A percentile compares a stretch with the other conserved stretches of the same genome.
These are phyloP conservation scores for Brassica rapa DNA, from an alignment of 345 rosid genomes.

Conservation along the genomic window DNA sequence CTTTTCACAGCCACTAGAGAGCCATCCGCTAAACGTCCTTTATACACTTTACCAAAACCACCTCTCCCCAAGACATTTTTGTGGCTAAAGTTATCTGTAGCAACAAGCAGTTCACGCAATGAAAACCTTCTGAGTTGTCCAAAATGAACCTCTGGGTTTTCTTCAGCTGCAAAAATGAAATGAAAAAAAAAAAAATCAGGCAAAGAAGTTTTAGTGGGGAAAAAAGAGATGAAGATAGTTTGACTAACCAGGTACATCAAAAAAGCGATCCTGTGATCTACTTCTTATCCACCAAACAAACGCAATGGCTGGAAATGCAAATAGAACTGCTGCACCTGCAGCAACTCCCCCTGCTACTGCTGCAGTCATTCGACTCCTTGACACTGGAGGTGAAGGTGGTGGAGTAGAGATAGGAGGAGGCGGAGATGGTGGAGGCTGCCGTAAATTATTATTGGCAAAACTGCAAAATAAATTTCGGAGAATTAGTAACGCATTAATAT, in stretches of 20 bases:
- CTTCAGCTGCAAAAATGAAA: neutral
- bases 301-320: neutral
- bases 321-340: slow-evolving; percentile 7
- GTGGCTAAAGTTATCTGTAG: neutral
- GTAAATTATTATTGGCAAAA: slow-evolving; percentile 51
- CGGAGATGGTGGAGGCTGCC: neutral
- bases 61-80: neutral
- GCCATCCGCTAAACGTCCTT: neutral
- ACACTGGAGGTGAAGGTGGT: slow-evolving; percentile 36
- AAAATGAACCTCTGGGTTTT: neutral
- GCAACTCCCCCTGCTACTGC: slow-evolving; percentile 6
- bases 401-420: slow-evolving; percentile 45
- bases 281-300: neutral
- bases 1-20: neutral
- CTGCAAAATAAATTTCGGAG: slow-evolving; percentile 44
- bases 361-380: neutral
- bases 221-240: neutral
- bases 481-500: neutral
- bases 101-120: neutral
- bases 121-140: slow-evolving; percentile 8
- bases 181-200: neutral
- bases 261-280: neutral
- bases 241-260: slow-evolving; percentile 4
- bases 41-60: slow-evolving; percentile 3
- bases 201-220: neutral